Conservation (phyloP, 2,329 filamentous ascomycete species). For the Aspergillus udagawae region DNA sequence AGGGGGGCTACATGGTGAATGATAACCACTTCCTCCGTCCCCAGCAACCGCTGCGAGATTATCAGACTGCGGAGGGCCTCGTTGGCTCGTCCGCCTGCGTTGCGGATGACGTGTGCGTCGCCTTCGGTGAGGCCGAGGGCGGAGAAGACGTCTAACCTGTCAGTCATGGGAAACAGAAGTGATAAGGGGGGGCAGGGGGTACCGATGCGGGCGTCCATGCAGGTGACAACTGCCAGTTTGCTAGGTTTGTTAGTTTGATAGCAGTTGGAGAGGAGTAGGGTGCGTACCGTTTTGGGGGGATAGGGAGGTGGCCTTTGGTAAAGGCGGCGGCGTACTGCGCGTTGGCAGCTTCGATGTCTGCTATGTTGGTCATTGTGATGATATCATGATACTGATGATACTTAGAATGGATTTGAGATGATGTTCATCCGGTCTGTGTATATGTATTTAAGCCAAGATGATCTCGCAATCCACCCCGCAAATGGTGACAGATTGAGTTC, state of each 20-base stretch:
- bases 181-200: too few species aligned
- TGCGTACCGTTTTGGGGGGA: constrained; percentile 61
- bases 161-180: too few species aligned
- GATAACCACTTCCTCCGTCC: constrained; percentile 69
- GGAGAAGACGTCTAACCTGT: background rate
- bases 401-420: too few species aligned
- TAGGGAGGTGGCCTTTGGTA: constrained; percentile 60
- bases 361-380: background rate
- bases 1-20: constrained; percentile 40
- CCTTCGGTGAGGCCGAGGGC: constrained; percentile 69
- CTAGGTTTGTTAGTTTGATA: constrained; percentile 4
- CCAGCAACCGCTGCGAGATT: constrained; percentile 75
- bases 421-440: background rate
- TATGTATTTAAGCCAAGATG: background rate
- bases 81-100: constrained; percentile 62
- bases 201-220: constrained; percentile 69
- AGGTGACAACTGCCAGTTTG: constrained; percentile 55
- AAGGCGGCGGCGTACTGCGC: constrained; percentile 56
- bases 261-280: background rate
- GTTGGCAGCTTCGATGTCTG: constrained; percentile 51
- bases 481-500: background rate
- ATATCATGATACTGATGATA: background rate
- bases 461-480: too few species aligned
- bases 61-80: constrained; percentile 71
- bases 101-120: constrained; percentile 75